These are phyloP conservation scores for Crithidia bombi DNA, from an alignment of 208 protist genomes.

Conservation along the genomic window DNA sequence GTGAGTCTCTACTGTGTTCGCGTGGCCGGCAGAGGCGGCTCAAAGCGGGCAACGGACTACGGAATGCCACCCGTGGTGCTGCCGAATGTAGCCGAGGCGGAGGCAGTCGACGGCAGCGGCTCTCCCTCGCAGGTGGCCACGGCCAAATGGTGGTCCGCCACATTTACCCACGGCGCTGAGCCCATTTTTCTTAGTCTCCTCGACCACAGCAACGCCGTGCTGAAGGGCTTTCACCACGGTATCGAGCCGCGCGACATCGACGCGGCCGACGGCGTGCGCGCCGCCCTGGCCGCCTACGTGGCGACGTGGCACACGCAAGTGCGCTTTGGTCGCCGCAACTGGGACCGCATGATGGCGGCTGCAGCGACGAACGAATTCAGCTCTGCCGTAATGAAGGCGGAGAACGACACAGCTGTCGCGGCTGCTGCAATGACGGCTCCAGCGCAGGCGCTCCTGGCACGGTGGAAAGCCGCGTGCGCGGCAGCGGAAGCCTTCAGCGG, in stretches of 20 bases:
- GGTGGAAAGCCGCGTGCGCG: slow-evolving; percentile 16
- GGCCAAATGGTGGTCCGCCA: slow-evolving; percentile 14
- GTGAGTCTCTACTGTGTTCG: slow-evolving; percentile 65
- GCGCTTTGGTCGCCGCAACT: slow-evolving; percentile 18
- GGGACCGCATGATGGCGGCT: slow-evolving; percentile 11
- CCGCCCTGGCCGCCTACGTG: slow-evolving; percentile 22
- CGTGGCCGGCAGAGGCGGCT: slow-evolving; percentile 28
- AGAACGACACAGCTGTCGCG: slow-evolving; percentile 3
- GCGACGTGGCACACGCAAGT: slow-evolving; percentile 17
- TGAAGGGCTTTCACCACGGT: not conserved
- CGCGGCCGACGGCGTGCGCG: slow-evolving; percentile 12
- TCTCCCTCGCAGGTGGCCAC: slow-evolving; percentile 22
- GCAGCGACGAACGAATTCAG: not conserved
- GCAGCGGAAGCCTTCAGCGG: slow-evolving; percentile 20
- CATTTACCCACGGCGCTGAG: slow-evolving; percentile 16
- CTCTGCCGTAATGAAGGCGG: not conserved
- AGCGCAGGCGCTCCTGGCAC: slow-evolving; percentile 14
- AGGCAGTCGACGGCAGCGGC: slow-evolving; percentile 22
- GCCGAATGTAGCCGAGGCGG: slow-evolving; percentile 25
- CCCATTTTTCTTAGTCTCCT: slow-evolving; percentile 46
- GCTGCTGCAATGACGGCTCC: not conserved
- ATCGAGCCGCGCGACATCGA: slow-evolving; percentile 11
- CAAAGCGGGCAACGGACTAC: slow-evolving; percentile 20
- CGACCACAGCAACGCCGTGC: slow-evolving; percentile 50
- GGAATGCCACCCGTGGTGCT: slow-evolving; percentile 30